phyloP scores from a whole-genome alignment of 257 asterid genomes.

The Solanum neorickii region DNA sequence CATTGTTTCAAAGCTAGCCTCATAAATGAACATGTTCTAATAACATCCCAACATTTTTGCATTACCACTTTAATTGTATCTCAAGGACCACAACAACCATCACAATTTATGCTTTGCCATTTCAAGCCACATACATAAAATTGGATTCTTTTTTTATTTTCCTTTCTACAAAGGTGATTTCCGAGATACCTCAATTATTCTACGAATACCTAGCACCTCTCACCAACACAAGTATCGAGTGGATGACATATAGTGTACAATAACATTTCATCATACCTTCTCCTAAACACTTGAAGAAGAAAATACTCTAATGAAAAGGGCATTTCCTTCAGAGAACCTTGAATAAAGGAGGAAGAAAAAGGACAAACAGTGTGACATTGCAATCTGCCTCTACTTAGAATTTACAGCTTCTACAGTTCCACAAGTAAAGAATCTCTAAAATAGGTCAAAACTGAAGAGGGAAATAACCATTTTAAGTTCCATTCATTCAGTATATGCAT shows the following conservation, averaged over 20 bases:
- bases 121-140: not conserved
- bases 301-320: not conserved
- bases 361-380: not conserved
- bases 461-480: not conserved
- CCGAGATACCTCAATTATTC: not conserved
- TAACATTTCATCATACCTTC: not conserved
- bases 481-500: not conserved
- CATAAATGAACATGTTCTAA: not conserved
- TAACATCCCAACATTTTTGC: not conserved
- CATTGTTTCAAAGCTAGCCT: not conserved
- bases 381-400: not conserved
- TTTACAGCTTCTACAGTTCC: not conserved
- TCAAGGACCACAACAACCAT: not conserved
- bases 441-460: not conserved
- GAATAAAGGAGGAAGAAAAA: not conserved
- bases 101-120: not conserved
- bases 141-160: not conserved
- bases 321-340: not conserved
- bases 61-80: not conserved
- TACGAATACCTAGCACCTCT: not conserved
- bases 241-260: not conserved
- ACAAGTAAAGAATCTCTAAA: not conserved
- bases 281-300: not conserved
- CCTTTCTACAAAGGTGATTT: not conserved
- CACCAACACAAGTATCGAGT: not conserved